Conservation (phyloP, 352 stramenopile species). For the Phytophthora macrochlamydospora region DNA sequence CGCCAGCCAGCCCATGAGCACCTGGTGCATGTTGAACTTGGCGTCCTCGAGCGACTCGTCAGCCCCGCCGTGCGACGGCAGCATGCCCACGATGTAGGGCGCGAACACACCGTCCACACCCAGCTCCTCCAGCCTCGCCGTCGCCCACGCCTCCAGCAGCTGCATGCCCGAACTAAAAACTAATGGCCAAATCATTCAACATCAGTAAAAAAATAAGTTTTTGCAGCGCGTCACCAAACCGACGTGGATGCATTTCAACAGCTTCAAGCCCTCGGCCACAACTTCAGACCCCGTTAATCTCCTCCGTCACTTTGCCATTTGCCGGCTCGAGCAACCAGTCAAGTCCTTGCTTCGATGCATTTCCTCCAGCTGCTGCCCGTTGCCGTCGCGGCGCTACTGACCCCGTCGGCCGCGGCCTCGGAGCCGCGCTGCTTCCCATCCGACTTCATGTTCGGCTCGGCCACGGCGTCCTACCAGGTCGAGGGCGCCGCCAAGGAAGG, state of each 20-base stretch:
- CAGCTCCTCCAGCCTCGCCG: conserved; percentile 62
- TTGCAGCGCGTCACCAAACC: neutral
- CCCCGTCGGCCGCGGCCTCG: conserved; percentile 2
- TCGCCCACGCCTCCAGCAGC: conserved; percentile 73
- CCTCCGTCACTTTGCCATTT: conserved; percentile 23
- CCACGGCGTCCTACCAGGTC: conserved; percentile 91
- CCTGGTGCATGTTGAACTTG: conserved; percentile 78
- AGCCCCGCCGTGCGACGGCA: conserved; percentile 38
- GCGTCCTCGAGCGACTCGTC: conserved; percentile 61
- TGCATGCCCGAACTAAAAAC: conserved; percentile 21
- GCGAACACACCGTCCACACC: conserved; percentile 86
- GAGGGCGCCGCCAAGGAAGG: conserved; percentile 85
- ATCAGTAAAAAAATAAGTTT: neutral
- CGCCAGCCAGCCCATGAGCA: conserved; percentile 85
- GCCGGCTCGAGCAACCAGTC: conserved; percentile 4
- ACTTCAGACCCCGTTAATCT: neutral
- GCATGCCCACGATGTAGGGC: conserved; percentile 83
- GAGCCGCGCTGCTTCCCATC: conserved; percentile 44
- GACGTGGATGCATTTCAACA: conserved; percentile 26
- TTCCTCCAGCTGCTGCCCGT: conserved; percentile 26
- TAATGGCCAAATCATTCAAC: neutral
- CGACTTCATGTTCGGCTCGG: conserved; percentile 82
- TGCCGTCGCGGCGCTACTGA: conserved; percentile 6
- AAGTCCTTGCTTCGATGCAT: conserved; percentile 14
- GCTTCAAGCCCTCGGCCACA: conserved; percentile 13